Percentiles rank a stretch among this genome's conserved stretches.
Evolutionary conservation across 2,329 filamentous ascomycete genomes (phyloP).

Genomic region (Dryadomyces sulphureus): DNA sequence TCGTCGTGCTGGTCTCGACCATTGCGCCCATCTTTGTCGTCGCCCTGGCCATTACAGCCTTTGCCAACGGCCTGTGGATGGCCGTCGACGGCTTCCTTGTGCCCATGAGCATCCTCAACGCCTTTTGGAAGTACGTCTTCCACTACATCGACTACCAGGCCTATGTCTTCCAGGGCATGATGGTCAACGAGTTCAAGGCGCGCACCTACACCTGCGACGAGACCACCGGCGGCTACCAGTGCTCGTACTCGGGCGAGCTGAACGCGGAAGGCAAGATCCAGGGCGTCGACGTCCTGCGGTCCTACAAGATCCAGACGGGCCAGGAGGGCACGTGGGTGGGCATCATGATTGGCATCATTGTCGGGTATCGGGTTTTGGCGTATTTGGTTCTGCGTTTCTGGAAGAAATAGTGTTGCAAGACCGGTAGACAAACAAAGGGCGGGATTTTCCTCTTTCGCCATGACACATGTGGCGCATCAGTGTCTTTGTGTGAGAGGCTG

Average conservation of each 20-base stretch:
- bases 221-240: conserved; percentile 33
- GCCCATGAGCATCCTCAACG: conserved; percentile 54
- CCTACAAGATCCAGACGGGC: conserved; percentile 54
- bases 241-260: conserved; percentile 55
- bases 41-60: conserved; percentile 63
- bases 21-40: conserved; percentile 71
- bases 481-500: no score
- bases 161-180: conserved; percentile 85
- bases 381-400: conserved; percentile 3
- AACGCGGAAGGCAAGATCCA: conserved; percentile 52
- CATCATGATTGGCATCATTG: conserved; percentile 62
- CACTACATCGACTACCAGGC: conserved; percentile 80
- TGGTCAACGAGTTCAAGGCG: conserved; percentile 69
- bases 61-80: conserved; percentile 87
- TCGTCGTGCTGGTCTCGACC: conserved; percentile 62
- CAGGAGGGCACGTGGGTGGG: conserved; percentile 56
- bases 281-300: conserved; percentile 52
- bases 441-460: no score
- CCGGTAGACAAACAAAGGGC: no score
- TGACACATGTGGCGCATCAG: no score
- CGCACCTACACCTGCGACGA: conserved; percentile 45
- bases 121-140: conserved; percentile 76
- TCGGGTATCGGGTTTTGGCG: conserved; percentile 41
- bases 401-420: background rate
- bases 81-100: conserved; percentile 73